A percentile compares a stretch with the other conserved stretches of the same genome.
phyloP scores from a whole-genome alignment of 1,284 basidiomycete species.

The Ganoderma leucocontextum region DNA sequence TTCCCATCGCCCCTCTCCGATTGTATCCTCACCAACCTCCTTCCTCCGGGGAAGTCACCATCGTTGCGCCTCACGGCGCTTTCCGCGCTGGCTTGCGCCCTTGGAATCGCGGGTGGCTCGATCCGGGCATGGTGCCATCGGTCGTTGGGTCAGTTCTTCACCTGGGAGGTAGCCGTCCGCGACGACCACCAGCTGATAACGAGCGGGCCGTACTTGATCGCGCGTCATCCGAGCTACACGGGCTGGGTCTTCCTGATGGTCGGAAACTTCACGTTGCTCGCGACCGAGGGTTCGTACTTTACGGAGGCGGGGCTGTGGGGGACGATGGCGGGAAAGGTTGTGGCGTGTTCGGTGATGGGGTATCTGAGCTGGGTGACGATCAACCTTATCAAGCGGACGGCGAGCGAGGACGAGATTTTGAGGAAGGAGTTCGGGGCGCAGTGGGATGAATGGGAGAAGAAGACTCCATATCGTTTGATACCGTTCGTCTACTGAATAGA shows the following conservation, averaged over 20 bases:
- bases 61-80: slow-evolving; percentile 5
- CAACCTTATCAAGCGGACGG: slow-evolving; percentile 21
- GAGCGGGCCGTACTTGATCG: slow-evolving; percentile 29
- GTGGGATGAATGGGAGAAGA: slow-evolving; percentile 34
- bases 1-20: slow-evolving; percentile 11
- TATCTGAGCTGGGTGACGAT: slow-evolving; percentile 7
- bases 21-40: slow-evolving; percentile 10
- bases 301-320: slow-evolving; percentile 8
- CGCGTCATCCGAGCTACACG: slow-evolving; percentile 33
- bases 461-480: slow-evolving; percentile 29
- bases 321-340: background rate
- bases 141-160: slow-evolving; percentile 23
- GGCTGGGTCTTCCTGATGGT: slow-evolving; percentile 15
- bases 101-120: slow-evolving; percentile 13
- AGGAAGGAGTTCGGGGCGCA: slow-evolving; percentile 27
- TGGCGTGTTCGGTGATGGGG: background rate
- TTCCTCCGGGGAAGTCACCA: background rate
- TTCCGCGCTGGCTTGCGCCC: slow-evolving; percentile 5
- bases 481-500: slow-evolving; percentile 23
- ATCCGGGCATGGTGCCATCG: slow-evolving; percentile 21
- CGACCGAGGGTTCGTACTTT: slow-evolving; percentile 11
- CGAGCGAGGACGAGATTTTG: slow-evolving; percentile 27
- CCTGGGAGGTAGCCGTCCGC: slow-evolving; percentile 24
- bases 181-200: slow-evolving; percentile 28
- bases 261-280: slow-evolving; percentile 11